These are phyloP conservation scores for Fagus sylvatica DNA, from an alignment of 306 rosid genomes.

Conservation along the genomic window DNA sequence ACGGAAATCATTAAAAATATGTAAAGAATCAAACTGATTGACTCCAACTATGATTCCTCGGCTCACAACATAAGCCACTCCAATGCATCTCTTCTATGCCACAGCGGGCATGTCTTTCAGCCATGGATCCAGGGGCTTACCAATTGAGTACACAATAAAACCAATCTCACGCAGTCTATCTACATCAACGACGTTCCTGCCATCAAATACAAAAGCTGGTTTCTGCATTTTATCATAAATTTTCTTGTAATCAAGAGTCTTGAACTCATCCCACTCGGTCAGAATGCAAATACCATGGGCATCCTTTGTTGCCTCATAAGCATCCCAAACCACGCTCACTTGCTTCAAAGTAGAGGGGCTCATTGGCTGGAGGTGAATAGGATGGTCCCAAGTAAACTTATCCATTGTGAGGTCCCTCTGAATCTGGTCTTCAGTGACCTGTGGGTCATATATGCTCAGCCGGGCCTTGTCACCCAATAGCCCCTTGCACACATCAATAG, in stretches of 20 bases:
- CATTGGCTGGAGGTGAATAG: constrained; percentile 77
- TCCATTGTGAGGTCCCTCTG: constrained; percentile 80
- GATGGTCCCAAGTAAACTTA: constrained; percentile 96
- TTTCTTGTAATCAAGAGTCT: constrained; percentile 75
- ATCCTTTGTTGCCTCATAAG: constrained; percentile 80
- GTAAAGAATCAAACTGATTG: constrained; percentile 52
- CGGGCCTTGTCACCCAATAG: constrained; percentile 76
- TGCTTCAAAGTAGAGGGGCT: constrained; percentile 80
- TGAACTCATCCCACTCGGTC: constrained; percentile 98
- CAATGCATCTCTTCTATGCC: constrained; percentile 49
- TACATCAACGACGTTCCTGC: constrained; percentile 61
- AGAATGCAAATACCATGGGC: constrained; percentile 85
- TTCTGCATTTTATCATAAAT: constrained; percentile 80
- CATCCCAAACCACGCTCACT: constrained; percentile 81
- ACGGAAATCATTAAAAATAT: constrained; percentile 28
- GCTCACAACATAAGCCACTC: constrained; percentile 21
- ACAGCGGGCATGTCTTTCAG: constrained; percentile 93
- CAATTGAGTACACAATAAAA: constrained; percentile 85
- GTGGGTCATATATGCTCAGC: constrained; percentile 83
- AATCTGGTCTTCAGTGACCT: constrained; percentile 84
- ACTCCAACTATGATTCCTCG: constrained; percentile 29
- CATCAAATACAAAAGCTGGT: constrained; percentile 86
- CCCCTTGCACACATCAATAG: constrained; percentile 93
- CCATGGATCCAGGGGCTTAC: constrained; percentile 92
- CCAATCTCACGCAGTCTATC: constrained; percentile 79